Percentiles rank a stretch among this genome's conserved stretches.
Conservation (phyloP, 305 asterid species). For the Fraxinus latifolia region DNA sequence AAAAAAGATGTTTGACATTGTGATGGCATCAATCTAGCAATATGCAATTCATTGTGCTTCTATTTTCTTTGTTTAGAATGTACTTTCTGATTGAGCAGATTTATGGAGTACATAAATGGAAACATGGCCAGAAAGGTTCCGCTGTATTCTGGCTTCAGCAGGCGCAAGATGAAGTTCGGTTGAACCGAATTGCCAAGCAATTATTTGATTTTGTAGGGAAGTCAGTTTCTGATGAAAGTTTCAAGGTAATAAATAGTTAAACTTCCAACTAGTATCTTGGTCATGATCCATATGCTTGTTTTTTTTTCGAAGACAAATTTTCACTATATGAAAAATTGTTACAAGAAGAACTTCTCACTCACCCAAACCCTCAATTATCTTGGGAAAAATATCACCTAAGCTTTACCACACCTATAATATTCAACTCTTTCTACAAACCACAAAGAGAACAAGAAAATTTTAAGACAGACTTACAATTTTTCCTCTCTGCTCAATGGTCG, state of each 20-base stretch:
- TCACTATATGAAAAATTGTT: neutral
- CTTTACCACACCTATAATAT: neutral
- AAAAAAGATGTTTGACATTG: neutral
- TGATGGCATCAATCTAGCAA: constrained; percentile 2
- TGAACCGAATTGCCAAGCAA: constrained; percentile 75
- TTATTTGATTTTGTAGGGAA: constrained; percentile 89
- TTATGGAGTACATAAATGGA: constrained; percentile 91
- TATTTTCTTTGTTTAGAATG: constrained; percentile 9
- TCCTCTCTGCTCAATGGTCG: neutral
- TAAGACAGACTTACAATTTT: neutral
- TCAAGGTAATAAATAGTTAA: constrained; percentile 55
- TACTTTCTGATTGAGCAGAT: constrained; percentile 46
- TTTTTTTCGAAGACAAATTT: neutral
- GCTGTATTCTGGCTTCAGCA: constrained; percentile 98
- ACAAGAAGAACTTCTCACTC: neutral
- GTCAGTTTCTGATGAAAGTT: constrained; percentile 77
- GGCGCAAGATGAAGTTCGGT: constrained; percentile 81
- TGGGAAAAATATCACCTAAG: neutral
- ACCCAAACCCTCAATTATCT: neutral
- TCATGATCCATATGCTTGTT: neutral
- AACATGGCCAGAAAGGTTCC: constrained; percentile 90
- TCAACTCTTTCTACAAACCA: neutral
- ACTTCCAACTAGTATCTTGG: neutral
- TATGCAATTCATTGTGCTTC: constrained; percentile 20
- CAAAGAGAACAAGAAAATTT: neutral